A percentile compares a stretch with the other conserved stretches of the same genome.
These are phyloP conservation scores for Medicago ruthenica DNA, from an alignment of 306 rosid species.

Conservation along the genomic window DNA sequence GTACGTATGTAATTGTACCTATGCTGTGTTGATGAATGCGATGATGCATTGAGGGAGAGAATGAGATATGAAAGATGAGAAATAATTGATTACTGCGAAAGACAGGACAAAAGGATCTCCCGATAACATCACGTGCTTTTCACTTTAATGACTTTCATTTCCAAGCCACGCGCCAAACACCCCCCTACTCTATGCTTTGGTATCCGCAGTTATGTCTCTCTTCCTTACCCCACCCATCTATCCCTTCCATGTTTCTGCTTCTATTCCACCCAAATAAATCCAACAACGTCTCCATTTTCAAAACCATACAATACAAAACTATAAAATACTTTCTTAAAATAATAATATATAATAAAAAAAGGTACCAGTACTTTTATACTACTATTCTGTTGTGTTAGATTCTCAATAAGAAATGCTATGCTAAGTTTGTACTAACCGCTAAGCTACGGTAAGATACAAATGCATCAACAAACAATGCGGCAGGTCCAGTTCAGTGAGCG, in stretches of 20 bases:
- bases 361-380: background rate
- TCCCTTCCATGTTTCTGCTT: background rate
- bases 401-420: background rate
- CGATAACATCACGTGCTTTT: constrained; percentile 33
- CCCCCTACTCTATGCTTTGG: constrained; percentile 1
- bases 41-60: background rate
- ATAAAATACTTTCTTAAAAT: background rate
- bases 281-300: background rate
- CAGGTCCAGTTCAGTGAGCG: constrained; percentile 1
- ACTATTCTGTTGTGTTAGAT: constrained; percentile 6
- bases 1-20: constrained; percentile 15
- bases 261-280: constrained; percentile 16
- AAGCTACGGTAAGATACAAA: constrained; percentile 29
- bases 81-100: constrained; percentile 27
- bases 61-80: background rate
- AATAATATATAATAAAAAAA: background rate
- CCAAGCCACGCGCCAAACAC: background rate
- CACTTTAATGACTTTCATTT: background rate
- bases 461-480: background rate
- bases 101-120: constrained; percentile 30
- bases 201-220: background rate
- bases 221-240: background rate
- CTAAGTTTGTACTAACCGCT: background rate
- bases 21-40: constrained; percentile 7
- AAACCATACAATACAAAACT: background rate